These are phyloP conservation scores for Capronia coronata DNA, from an alignment of 2,329 filamentous ascomycete genomes.

Conservation along the genomic window DNA sequence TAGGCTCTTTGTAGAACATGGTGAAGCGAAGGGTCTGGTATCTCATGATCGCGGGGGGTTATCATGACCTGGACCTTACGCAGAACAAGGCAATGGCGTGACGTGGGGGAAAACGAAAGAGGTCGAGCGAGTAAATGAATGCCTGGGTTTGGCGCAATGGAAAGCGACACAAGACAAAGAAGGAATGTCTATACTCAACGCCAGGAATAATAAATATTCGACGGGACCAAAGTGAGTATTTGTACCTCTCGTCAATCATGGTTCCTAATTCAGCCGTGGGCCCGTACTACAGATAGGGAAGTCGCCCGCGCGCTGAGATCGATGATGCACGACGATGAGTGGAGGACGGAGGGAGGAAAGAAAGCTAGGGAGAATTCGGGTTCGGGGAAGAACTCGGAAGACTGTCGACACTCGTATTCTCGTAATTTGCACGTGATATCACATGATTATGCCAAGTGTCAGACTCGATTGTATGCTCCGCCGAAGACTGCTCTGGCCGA, in stretches of 20 bases:
- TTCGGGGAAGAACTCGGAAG: conserved; percentile 6
- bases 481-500: too few species aligned
- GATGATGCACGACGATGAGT: conserved; percentile 18
- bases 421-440: not conserved
- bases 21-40: conserved; percentile 29
- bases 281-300: conserved; percentile 1
- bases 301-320: not conserved
- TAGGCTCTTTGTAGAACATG: conserved; percentile 27
- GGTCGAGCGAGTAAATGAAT: conserved; percentile 5
- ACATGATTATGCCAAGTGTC: not conserved
- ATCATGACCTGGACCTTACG: not conserved
- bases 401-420: not conserved
- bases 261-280: too few species aligned
- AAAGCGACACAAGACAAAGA: not conserved
- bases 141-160: not conserved
- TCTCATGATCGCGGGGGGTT: conserved; percentile 19
- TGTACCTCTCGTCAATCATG: not conserved
- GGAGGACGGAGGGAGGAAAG: not conserved
- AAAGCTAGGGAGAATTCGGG: conserved; percentile 16
- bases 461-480: too few species aligned
- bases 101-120: not conserved
- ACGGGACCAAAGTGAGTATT: not conserved
- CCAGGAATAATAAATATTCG: not conserved
- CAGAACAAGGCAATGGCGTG: not conserved
- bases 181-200: not conserved